Percentiles rank a stretch among this genome's conserved stretches.
These are phyloP conservation scores for Baorangia bicolor DNA, from an alignment of 768 basidiomycete genomes.

Conservation along the genomic window DNA sequence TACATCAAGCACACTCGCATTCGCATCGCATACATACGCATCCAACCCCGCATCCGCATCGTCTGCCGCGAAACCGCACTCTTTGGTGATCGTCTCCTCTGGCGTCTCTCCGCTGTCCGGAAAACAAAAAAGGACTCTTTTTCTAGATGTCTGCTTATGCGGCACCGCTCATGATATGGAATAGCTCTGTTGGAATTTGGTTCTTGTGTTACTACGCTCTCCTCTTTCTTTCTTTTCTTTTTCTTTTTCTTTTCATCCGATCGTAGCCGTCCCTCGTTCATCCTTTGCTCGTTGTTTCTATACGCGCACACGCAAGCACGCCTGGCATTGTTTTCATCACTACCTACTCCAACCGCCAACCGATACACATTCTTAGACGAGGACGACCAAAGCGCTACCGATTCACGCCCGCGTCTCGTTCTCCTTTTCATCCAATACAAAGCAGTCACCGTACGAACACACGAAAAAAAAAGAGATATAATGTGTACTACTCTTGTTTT, in stretches of 20 bases:
- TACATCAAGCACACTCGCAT: neutral
- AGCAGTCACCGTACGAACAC: neutral
- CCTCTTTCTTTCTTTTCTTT: neutral
- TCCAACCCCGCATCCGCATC: neutral
- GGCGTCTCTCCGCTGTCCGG: conserved; percentile 16
- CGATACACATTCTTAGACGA: neutral
- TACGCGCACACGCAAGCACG: neutral
- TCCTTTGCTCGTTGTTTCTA: too few relatives aligned
- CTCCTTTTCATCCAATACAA: neutral
- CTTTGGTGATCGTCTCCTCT: neutral
- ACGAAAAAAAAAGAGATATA: neutral
- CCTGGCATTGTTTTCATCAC: neutral
- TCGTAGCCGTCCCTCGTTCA: neutral
- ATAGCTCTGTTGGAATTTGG: conserved; percentile 9
- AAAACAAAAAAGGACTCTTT: neutral
- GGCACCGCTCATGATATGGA: conserved; percentile 14
- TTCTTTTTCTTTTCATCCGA: neutral
- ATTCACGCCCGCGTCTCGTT: neutral
- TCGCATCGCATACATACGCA: conserved; percentile 10
- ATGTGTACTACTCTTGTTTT: conserved; percentile 4
- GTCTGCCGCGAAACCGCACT: neutral
- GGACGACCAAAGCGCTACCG: neutral
- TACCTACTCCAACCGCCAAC: neutral
- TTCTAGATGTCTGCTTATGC: conserved; percentile 9
- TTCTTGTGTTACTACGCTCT: conserved; percentile 11